A percentile compares a stretch with the other conserved stretches of the same genome.
Evolutionary conservation across 106 monocot genomes (phyloP).

Genomic region (Apostasia ramifera): DNA sequence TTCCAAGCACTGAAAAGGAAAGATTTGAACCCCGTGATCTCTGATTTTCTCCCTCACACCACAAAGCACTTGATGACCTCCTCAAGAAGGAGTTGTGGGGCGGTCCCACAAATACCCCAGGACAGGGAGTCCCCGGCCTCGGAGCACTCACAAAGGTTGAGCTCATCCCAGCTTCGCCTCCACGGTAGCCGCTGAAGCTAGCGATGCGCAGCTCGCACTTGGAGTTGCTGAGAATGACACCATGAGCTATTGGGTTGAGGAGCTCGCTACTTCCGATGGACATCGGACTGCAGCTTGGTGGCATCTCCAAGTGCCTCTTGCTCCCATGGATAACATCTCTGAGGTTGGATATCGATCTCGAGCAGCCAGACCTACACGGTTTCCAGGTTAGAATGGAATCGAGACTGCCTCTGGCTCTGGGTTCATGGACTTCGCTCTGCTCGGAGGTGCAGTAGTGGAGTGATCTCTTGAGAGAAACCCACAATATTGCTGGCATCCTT

Average conservation of each 20-base stretch:
- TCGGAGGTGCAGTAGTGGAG: conserved; percentile 32
- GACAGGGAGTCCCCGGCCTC: conserved; percentile 80
- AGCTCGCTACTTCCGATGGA: conserved; percentile 87
- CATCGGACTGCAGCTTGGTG: conserved; percentile 69
- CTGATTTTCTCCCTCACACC: conserved; percentile 35
- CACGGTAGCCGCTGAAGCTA: conserved; percentile 27
- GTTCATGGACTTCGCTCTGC: neutral
- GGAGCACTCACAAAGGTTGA: conserved; percentile 52
- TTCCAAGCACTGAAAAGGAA: conserved; percentile 19
- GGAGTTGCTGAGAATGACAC: conserved; percentile 61
- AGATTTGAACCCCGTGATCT: conserved; percentile 8
- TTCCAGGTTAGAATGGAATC: conserved; percentile 43
- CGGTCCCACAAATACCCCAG: conserved; percentile 34
- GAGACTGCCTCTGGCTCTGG: conserved; percentile 67
- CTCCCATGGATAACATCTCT: conserved; percentile 82
- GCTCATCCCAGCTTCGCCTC: conserved; percentile 1
- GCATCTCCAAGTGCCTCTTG: conserved; percentile 63
- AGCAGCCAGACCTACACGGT: conserved; percentile 57
- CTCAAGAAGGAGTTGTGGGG: conserved; percentile 4
- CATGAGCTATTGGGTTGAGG: conserved; percentile 74
- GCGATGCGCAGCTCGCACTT: conserved; percentile 69
- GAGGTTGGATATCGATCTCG: conserved; percentile 78
- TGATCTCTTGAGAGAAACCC: conserved; percentile 50
- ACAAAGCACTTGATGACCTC: conserved; percentile 9
- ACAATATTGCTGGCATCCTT: conserved; percentile 27